These are phyloP conservation scores for Anethum foeniculum DNA, from an alignment of 140 eudicot genomes.

Conservation along the genomic window DNA sequence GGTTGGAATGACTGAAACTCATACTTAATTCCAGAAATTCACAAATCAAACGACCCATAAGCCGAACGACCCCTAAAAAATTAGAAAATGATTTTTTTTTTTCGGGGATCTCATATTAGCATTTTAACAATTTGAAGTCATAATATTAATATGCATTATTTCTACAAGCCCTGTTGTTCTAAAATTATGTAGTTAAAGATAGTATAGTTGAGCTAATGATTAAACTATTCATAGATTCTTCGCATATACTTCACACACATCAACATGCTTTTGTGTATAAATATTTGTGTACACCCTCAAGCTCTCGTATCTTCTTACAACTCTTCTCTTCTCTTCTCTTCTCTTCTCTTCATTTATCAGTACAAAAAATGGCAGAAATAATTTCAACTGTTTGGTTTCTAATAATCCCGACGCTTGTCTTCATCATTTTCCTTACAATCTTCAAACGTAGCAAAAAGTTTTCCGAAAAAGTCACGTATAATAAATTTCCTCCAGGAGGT, in stretches of 20 bases:
- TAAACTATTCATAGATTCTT: not conserved
- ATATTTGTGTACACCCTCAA: not conserved
- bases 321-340: not conserved
- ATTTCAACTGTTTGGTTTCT: conserved; percentile 7
- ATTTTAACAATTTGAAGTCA: too few species aligned
- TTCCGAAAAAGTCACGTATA: not conserved
- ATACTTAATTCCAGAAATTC: too few species aligned
- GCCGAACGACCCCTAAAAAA: too few species aligned
- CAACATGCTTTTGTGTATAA: not conserved
- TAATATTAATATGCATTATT: too few species aligned
- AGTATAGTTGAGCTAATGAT: not conserved
- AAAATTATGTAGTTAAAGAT: too few species aligned
- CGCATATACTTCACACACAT: not conserved
- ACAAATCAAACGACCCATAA: too few species aligned
- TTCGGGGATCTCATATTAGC: too few species aligned
- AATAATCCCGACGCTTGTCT: conserved; percentile 16
- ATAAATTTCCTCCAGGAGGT: conserved; percentile 55
- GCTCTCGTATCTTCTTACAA: not conserved
- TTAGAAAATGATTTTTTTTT: too few species aligned
- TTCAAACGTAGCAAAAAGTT: not conserved
- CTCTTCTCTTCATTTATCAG: not conserved
- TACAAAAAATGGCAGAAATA: not conserved
- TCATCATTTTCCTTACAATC: conserved; percentile 21
- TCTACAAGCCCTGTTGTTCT: not conserved
- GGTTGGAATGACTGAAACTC: too few species aligned